Percentiles rank a stretch among this genome's conserved stretches.
Conservation (phyloP, 2,329 filamentous ascomycete species). For the Gyromitra esculenta region DNA sequence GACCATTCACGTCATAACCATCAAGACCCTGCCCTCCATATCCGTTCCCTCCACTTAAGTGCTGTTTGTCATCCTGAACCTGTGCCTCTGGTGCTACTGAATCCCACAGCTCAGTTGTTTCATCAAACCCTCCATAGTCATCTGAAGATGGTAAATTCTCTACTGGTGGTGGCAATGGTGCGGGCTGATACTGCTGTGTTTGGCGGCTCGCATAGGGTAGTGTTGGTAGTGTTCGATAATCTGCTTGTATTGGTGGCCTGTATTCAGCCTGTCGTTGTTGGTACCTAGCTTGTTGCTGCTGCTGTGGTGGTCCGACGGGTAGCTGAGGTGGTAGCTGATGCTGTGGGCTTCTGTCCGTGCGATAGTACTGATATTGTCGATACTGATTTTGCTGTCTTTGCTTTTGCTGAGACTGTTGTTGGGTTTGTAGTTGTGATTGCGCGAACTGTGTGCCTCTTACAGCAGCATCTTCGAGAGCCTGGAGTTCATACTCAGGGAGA, state of each 20-base stretch:
- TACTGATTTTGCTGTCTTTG: constrained; percentile 58
- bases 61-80: constrained; percentile 24
- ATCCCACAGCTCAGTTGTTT: constrained; percentile 65
- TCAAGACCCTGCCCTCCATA: not conserved
- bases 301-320: constrained; percentile 35
- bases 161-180: constrained; percentile 51
- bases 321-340: constrained; percentile 48
- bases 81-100: constrained; percentile 40
- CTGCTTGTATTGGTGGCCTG: constrained; percentile 11
- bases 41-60: constrained; percentile 13
- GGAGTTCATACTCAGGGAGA: constrained; percentile 68
- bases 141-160: constrained; percentile 57
- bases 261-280: constrained; percentile 37
- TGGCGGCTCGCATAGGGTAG: constrained; percentile 49
- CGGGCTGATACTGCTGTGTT: constrained; percentile 50
- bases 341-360: constrained; percentile 22
- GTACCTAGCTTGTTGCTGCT: constrained; percentile 37
- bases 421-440: constrained; percentile 40
- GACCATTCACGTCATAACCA: constrained; percentile 4
- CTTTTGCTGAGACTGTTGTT: constrained; percentile 28
- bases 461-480: constrained; percentile 72
- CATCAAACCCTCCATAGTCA: constrained; percentile 61
- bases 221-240: constrained; percentile 30
- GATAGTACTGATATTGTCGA: constrained; percentile 47
- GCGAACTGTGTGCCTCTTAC: constrained; percentile 69